Percentiles rank a stretch among this genome's conserved stretches.
Evolutionary conservation across 441 rosid species (phyloP).

Genomic region (Geranium incanum): DNA sequence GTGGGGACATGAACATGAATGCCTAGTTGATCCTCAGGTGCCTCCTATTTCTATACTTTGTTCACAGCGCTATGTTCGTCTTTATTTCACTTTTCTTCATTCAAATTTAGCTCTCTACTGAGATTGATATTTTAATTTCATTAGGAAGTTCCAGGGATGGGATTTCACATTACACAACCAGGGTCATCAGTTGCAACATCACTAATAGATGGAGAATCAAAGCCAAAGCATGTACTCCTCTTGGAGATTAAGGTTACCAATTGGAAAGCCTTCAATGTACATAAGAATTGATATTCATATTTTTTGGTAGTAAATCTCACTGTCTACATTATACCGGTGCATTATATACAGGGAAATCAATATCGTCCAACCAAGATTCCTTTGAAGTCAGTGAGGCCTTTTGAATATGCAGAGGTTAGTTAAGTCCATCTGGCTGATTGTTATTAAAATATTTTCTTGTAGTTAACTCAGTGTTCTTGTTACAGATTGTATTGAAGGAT

Average conservation of each 20-base stretch:
- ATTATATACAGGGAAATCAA: slow-evolving; percentile 63
- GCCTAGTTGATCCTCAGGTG: slow-evolving; percentile 92
- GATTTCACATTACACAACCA: slow-evolving; percentile 94
- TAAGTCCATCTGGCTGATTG: slow-evolving; percentile 9
- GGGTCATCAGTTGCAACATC: slow-evolving; percentile 98
- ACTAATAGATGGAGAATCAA: slow-evolving; percentile 94
- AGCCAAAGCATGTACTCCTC: slow-evolving; percentile 93
- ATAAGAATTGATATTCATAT: slow-evolving; percentile 5
- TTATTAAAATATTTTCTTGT: slow-evolving; percentile 15
- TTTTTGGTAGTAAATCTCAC: slow-evolving; percentile 15
- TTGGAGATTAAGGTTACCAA: slow-evolving; percentile 80
- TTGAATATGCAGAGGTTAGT: slow-evolving; percentile 82
- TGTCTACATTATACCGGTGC: slow-evolving; percentile 19
- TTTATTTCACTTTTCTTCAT: slow-evolving; percentile 1
- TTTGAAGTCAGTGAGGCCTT: slow-evolving; percentile 88
- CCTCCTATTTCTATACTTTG: slow-evolving; percentile 16
- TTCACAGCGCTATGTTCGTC: not conserved
- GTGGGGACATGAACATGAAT: slow-evolving; percentile 99
- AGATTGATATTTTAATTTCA: slow-evolving; percentile 32
- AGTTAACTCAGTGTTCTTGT: slow-evolving; percentile 24
- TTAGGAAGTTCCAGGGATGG: slow-evolving; percentile 99
- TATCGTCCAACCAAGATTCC: slow-evolving; percentile 98
- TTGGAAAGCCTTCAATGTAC: slow-evolving; percentile 18
- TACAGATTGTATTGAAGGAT: slow-evolving; percentile 83
- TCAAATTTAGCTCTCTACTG: slow-evolving; percentile 10